Percentiles rank a stretch among this genome's conserved stretches.
Evolutionary conservation across 257 asterid genomes (phyloP).

Genomic region (Nicotiana undulata): DNA sequence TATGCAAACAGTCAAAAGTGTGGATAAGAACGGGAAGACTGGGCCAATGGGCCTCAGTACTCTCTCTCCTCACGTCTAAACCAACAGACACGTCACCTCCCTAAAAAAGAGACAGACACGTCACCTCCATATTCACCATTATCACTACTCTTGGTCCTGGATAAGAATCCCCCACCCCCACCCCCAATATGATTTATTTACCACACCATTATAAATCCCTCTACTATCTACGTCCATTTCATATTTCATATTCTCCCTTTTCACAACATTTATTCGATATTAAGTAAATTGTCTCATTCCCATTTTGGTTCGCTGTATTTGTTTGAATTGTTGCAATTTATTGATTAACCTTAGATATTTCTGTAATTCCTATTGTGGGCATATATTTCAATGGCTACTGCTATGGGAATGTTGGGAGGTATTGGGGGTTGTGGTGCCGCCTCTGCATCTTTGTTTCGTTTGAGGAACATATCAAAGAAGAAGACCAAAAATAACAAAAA

Average conservation of each 20-base stretch:
- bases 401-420: conserved; percentile 19
- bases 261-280: not conserved
- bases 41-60: not conserved
- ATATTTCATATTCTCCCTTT: not conserved
- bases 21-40: not conserved
- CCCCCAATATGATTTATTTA: too few relatives aligned
- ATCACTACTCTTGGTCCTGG: not conserved
- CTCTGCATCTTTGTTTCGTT: conserved; percentile 33
- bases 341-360: not conserved
- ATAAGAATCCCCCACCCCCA: too few relatives aligned
- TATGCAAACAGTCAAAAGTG: not conserved
- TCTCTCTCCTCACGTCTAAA: not conserved
- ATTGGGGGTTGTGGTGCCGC: conserved; percentile 44
- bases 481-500: conserved; percentile 12
- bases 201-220: not conserved
- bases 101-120: not conserved
- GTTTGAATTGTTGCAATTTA: not conserved
- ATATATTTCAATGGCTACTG: conserved; percentile 36
- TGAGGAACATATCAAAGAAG: conserved; percentile 20
- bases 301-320: not conserved
- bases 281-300: not conserved
- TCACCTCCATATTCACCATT: not conserved
- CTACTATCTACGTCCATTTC: not conserved
- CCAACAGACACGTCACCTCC: not conserved
- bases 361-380: not conserved